Evolutionary conservation across 176 grass and related monocot species (phyloP).

Genomic region (Saccharum spontaneum): DNA sequence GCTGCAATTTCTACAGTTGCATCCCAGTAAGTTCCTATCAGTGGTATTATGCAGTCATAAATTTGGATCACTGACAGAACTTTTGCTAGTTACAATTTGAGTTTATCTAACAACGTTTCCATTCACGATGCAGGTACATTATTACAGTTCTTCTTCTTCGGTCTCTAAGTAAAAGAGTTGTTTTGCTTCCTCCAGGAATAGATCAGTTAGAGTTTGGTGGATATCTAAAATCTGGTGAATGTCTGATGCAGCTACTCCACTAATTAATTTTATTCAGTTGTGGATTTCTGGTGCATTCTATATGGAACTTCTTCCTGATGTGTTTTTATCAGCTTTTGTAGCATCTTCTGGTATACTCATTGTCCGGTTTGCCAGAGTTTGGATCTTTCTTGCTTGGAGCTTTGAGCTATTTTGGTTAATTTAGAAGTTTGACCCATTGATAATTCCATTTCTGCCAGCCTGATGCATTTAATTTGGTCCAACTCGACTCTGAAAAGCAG

Average conservation of each 20-base stretch:
- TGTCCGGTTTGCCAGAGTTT: constrained; percentile 3
- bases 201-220: constrained; percentile 79
- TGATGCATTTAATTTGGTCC: constrained; percentile 21
- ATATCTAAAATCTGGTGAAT: constrained; percentile 94
- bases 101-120: constrained; percentile 23
- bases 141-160: constrained; percentile 73
- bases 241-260: neutral
- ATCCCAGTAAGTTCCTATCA: constrained; percentile 64
- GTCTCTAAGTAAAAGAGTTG: constrained; percentile 76
- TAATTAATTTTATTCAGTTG: constrained; percentile 17
- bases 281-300: neutral
- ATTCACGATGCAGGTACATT: constrained; percentile 56
- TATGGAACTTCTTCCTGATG: constrained; percentile 13
- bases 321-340: neutral
- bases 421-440: constrained; percentile 15
- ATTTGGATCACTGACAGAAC: neutral
- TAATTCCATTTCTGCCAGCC: constrained; percentile 15
- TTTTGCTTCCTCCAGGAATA: constrained; percentile 78
- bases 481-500: constrained; percentile 1
- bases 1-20: constrained; percentile 67
- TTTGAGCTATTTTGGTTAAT: constrained; percentile 11
- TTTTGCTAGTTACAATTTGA: constrained; percentile 14
- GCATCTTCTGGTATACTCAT: constrained; percentile 27
- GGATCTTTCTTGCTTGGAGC: neutral
- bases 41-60: neutral